Evolutionary conservation across 176 grass and related monocot species (phyloP).

Genomic region (Oryza meyeriana): DNA sequence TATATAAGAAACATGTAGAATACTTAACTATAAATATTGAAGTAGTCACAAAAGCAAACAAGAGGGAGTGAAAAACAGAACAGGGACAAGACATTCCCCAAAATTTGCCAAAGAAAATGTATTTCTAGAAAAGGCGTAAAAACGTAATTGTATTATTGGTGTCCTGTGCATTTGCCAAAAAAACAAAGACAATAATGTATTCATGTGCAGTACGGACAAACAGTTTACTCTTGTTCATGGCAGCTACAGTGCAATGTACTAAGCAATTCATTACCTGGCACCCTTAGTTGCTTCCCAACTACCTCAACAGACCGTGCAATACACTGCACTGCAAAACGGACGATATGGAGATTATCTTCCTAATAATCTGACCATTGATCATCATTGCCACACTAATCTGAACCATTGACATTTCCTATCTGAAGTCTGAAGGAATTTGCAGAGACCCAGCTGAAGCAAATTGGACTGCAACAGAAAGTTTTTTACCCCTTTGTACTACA

Average conservation of each 20-base stretch:
- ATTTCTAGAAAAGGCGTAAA: not conserved
- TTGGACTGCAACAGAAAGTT: not conserved
- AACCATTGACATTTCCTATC: not conserved
- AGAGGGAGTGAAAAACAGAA: not conserved
- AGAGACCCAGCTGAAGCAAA: not conserved
- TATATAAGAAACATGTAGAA: not conserved
- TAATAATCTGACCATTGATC: not conserved
- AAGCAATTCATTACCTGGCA: not conserved
- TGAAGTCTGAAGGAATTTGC: not conserved
- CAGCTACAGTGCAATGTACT: not conserved
- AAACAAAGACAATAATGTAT: not conserved
- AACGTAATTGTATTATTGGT: not conserved
- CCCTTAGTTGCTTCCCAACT: not conserved
- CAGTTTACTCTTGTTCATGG: not conserved
- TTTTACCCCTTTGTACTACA: too few species aligned
- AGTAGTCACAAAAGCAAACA: not conserved
- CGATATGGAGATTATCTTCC: not conserved
- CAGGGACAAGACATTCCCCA: not conserved
- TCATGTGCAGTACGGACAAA: not conserved
- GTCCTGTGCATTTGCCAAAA: not conserved
- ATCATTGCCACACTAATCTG: not conserved
- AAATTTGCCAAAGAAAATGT: not conserved
- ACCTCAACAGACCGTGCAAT: not conserved
- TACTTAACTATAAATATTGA: not conserved
- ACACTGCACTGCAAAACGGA: not conserved